Conservation (phyloP, 2,329 filamentous ascomycete genomes). For the Hortaea sp. region DNA sequence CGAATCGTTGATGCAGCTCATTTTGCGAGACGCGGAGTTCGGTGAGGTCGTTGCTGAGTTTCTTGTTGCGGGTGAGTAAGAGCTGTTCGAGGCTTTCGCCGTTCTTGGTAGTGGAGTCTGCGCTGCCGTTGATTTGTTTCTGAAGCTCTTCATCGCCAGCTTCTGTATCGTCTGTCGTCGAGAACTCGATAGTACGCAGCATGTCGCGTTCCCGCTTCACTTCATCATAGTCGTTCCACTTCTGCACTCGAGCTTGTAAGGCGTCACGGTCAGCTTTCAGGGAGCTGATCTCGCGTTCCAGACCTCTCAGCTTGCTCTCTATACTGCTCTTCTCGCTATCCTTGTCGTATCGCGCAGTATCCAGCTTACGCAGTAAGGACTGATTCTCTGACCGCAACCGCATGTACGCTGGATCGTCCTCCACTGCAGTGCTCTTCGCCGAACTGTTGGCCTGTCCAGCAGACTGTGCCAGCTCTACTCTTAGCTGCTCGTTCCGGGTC, state of each 20-base stretch:
- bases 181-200: slow-evolving; percentile 90
- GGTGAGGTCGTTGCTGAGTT: slow-evolving; percentile 86
- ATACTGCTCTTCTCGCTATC: slow-evolving; percentile 69
- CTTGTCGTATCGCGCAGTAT: slow-evolving; percentile 71
- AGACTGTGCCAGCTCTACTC: slow-evolving; percentile 80
- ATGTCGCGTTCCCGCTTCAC: slow-evolving; percentile 94
- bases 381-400: slow-evolving; percentile 89
- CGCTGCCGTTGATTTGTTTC: slow-evolving; percentile 39
- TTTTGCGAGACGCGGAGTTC: slow-evolving; percentile 88
- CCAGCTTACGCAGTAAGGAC: slow-evolving; percentile 77
- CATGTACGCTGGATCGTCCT: slow-evolving; percentile 84
- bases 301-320: slow-evolving; percentile 63
- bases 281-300: slow-evolving; percentile 67
- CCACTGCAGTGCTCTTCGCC: slow-evolving; percentile 52
- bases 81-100: slow-evolving; percentile 82
- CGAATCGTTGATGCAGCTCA: slow-evolving; percentile 72
- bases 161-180: slow-evolving; percentile 66
- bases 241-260: slow-evolving; percentile 71
- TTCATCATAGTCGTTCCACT: slow-evolving; percentile 90
- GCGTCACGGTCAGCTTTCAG: slow-evolving; percentile 72
- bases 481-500: slow-evolving; percentile 84
- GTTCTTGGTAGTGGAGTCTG: slow-evolving; percentile 45
- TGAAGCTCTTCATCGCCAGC: slow-evolving; percentile 47
- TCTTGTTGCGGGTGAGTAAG: slow-evolving; percentile 87
- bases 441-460: slow-evolving; percentile 59